These are phyloP conservation scores for Eleusine indica DNA, from an alignment of 176 grass and related monocot genomes.

Conservation along the genomic window DNA sequence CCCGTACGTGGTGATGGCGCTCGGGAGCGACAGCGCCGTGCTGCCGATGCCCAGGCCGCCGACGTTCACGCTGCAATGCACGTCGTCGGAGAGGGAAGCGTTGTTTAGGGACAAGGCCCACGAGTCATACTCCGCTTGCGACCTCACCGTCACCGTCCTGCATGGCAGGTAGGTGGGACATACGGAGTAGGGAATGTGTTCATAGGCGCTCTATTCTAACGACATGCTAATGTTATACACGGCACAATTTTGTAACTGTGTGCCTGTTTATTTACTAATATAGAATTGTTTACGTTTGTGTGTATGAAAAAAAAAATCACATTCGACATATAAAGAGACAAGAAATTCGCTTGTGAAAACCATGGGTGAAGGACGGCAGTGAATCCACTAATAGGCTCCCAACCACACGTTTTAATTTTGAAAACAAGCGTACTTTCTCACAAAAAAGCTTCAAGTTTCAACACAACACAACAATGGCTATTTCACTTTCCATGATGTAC, in stretches of 20 bases:
- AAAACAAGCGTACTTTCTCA: no score
- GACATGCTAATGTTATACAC: background rate
- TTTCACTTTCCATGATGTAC: no score
- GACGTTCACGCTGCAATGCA: constrained; percentile 57
- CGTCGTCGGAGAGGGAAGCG: constrained; percentile 16
- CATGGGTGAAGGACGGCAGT: no score
- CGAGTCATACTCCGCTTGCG: constrained; percentile 39
- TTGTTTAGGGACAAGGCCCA: constrained; percentile 4
- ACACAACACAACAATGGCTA: no score
- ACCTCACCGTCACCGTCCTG: constrained; percentile 50
- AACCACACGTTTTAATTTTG: no score
- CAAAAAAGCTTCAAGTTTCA: no score
- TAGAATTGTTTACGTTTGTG: background rate
- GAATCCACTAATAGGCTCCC: no score
- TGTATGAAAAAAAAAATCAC: background rate
- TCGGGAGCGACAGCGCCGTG: constrained; percentile 46
- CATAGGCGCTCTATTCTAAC: background rate
- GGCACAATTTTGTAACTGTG: background rate
- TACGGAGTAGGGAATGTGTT: background rate
- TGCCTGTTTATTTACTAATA: background rate
- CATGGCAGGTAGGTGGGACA: constrained; percentile 51
- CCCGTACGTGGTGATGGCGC: constrained; percentile 54
- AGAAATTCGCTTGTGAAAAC: no score
- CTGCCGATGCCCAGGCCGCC: constrained; percentile 64
- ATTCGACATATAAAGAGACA: background rate